Percentiles rank a stretch among this genome's conserved stretches.
Conservation (phyloP, 345 rosid genomes). For the Eucalyptus marginata region DNA sequence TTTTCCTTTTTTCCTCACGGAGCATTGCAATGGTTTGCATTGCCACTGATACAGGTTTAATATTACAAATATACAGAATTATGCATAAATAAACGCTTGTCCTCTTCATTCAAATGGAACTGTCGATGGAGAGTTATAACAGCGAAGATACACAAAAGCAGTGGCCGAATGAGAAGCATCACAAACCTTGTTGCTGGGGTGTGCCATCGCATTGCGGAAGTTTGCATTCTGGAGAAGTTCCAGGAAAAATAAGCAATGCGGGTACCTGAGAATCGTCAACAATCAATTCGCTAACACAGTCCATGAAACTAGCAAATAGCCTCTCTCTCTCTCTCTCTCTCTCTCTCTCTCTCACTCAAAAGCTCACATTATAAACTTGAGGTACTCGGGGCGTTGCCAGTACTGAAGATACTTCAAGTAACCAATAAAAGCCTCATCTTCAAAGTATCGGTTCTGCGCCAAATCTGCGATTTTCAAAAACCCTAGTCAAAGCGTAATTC, state of each 20-base stretch:
- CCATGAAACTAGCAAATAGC: neutral
- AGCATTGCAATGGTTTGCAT: neutral
- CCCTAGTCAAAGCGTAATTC: neutral
- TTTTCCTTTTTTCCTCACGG: neutral
- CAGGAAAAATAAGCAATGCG: slow-evolving; percentile 88
- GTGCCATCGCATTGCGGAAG: slow-evolving; percentile 95
- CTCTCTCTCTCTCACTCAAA: neutral
- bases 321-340: no score
- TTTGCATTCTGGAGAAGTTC: slow-evolving; percentile 93
- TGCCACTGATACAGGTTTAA: neutral
- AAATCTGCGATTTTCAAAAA: slow-evolving; percentile 33
- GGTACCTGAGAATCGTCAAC: slow-evolving; percentile 62
- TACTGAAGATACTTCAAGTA: slow-evolving; percentile 95
- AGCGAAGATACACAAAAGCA: neutral
- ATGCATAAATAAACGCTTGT: neutral
- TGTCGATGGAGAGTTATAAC: neutral
- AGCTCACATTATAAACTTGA: slow-evolving; percentile 84
- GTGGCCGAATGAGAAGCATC: neutral
- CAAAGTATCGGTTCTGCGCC: slow-evolving; percentile 98
- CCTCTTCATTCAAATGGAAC: neutral
- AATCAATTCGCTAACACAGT: neutral
- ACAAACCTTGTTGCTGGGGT: slow-evolving; percentile 92
- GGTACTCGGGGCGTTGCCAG: slow-evolving; percentile 92
- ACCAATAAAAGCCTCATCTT: slow-evolving; percentile 93
- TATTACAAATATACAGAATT: neutral